Percentiles rank a stretch among this genome's conserved stretches.
Conservation (phyloP, 331 rosid species). For the Quercus lobata region DNA sequence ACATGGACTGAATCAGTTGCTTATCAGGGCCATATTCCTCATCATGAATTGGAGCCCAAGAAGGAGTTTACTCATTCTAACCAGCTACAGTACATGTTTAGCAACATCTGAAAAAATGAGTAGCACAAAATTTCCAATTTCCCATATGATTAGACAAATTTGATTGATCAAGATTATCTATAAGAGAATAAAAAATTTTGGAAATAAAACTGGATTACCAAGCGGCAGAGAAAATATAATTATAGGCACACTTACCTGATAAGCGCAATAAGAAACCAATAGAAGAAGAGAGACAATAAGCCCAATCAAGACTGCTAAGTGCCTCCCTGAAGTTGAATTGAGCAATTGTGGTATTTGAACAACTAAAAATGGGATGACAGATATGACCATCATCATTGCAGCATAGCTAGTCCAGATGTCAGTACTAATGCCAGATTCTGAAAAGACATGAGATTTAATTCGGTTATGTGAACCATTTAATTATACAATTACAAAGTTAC, state of each 20-base stretch:
- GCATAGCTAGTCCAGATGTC: conserved; percentile 95
- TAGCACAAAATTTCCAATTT: background rate
- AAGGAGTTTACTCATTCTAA: background rate
- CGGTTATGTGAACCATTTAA: conserved; percentile 1
- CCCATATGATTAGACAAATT: background rate
- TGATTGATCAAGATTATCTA: no score
- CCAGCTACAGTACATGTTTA: background rate
- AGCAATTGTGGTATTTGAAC: conserved; percentile 88
- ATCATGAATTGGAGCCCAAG: background rate
- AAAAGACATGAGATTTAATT: conserved; percentile 14
- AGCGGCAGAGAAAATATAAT: background rate
- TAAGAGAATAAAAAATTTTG: no score
- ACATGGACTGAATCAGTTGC: background rate
- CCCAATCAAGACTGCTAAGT: conserved; percentile 68
- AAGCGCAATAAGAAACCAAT: conserved; percentile 63
- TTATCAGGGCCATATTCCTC: background rate
- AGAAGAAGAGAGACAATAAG: conserved; percentile 55
- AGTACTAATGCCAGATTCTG: conserved; percentile 95
- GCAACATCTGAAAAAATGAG: background rate
- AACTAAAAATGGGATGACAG: conserved; percentile 72
- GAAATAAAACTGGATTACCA: background rate
- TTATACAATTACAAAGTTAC: conserved; percentile 11
- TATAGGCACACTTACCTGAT: conserved; percentile 54
- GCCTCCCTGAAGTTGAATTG: conserved; percentile 65
- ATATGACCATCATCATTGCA: conserved; percentile 78